Base-by-base conservation (phyloP, 345 rosid genomes). In the Sapria himalayana region DNA sequence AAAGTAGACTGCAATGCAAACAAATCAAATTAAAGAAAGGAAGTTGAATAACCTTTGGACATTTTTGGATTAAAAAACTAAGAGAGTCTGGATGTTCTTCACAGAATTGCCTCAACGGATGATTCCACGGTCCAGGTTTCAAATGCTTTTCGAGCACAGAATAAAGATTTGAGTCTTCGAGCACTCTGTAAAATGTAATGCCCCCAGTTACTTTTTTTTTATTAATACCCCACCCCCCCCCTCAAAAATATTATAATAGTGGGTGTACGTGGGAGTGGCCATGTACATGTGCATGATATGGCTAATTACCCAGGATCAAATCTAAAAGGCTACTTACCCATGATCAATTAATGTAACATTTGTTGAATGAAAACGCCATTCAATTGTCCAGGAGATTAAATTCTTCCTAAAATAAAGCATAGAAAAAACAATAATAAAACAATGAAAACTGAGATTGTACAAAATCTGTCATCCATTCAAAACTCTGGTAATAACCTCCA, bases 291-390 rank as follows among this genome's bases (percentile, higher is more conserved):
- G n/a, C n/a, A n/a, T n/a, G n/a, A n/a, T n/a, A n/a, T n/a, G n/a
- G n/a, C n/a, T n/a, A n/a, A n/a, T n/a, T n/a, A n/a, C n/a, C n/a
- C n/a, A n/a, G n/a, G n/a, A n/a, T n/a, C n/a, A n/a, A n/a, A n/a
- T n/a, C n/a, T n/a, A n/a, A 52, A 46, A 2, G 24, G 46, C 19
- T 38, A 37, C 74, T 72, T 46, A 81, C 91, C 75, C 66, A 40
- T 79, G 78, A 56, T 86, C 82, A 33, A 62, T 22, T 39, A 74
- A 34, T 52, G 69, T 66, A 43, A 72, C 72, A 70, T 66, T 70
- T 10, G 78, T 49, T 16, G 80, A 66, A 57, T 74, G 81, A 59
- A 89, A 89, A 43, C 68, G 71, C 98, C 94, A 86, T 54, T 76
- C 93, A 27, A 86, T 60, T 8, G 98, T 89, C 94, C 98, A 89